These are phyloP conservation scores for Neckera pumila DNA, from an alignment of 225 moss, liverwort and hornwort genomes.

Conservation along the genomic window DNA sequence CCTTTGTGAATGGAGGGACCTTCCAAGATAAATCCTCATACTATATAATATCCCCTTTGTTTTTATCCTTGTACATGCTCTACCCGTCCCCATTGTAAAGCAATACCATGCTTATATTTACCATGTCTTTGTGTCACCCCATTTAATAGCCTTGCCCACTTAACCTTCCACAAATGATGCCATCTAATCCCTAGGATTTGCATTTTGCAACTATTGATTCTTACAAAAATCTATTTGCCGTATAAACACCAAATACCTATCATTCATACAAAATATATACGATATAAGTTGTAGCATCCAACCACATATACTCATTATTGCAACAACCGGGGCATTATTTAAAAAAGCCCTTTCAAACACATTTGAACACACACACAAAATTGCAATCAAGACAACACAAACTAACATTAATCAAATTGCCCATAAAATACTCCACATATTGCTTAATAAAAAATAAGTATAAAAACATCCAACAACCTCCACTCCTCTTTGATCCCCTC, in stretches of 20 bases:
- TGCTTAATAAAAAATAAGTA: not conserved
- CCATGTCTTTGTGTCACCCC: not conserved
- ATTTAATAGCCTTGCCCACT: rapidly evolving
- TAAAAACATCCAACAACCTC: not conserved
- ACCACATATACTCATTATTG: not conserved
- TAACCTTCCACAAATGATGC: not conserved
- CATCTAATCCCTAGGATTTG: not conserved
- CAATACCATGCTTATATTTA: not conserved
- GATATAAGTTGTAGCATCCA: not conserved
- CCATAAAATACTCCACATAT: not conserved
- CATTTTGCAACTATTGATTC: not conserved
- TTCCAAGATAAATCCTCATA: not conserved
- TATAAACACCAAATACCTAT: not conserved
- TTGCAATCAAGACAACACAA: not conserved
- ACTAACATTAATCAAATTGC: not conserved
- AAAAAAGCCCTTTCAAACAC: not conserved
- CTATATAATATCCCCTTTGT: not conserved
- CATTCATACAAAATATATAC: too few relatives aligned
- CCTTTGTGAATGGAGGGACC: rapidly evolving
- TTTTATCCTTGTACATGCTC: not conserved
- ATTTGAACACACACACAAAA: too few relatives aligned
- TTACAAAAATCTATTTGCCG: not conserved
- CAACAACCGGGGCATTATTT: not conserved
- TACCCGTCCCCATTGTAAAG: rapidly evolving
- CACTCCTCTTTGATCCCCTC: rapidly evolving